Evolutionary conservation across 164 flowering plant genomes (phyloP), one percentile per base, ranked within the genome.

Genomic region (Nelumbo lutea): DNA sequence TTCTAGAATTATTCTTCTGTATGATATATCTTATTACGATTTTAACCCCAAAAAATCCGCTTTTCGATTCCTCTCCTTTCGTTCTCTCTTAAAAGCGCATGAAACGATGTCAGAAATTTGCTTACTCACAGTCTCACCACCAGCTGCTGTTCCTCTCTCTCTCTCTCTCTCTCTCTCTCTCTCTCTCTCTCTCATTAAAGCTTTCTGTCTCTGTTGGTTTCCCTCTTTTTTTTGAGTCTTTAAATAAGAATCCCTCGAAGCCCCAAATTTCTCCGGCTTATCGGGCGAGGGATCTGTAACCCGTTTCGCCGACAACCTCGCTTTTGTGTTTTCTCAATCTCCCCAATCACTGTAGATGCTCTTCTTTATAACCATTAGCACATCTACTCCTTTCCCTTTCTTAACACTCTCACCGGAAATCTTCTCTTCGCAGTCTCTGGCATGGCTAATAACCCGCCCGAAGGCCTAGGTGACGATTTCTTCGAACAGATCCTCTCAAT

Each of bases 401-500:
- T 38, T 14, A 51, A 56, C 57, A 41, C 70, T 62, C 9, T 27
- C 48, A 48, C 8, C 27, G n/a, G 2, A 42, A 6, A 42, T 58
- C 59, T 44, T 40, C 11, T 52, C 62, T 63, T 63, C 14, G 2
- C 41, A 27, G 27, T 27, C 55, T 15, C 53, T 15, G 68, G 65
- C 65, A 91, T 86, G 94, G 87, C 95, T 2, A 86, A 74, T 56
- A 85, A 88, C 73, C 85, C 81, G 9, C 70, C 82, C n/a, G 91
- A 86, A 41, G 75, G 84, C 27, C 72, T 90, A 0, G 50, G 80
- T 9, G 98, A 90, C 72, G 98, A 93, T 62, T 93, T 93, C 79
- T 69, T 93, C 48, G 93, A 89, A 71, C 95, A 90, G 77, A 84
- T 93, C 64, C 84, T 93, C 47, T 85, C 90, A 10, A 78, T 86